These are phyloP conservation scores for Ochromonas danica DNA, from an alignment of 108 stramenopile genomes.

Conservation along the genomic window DNA sequence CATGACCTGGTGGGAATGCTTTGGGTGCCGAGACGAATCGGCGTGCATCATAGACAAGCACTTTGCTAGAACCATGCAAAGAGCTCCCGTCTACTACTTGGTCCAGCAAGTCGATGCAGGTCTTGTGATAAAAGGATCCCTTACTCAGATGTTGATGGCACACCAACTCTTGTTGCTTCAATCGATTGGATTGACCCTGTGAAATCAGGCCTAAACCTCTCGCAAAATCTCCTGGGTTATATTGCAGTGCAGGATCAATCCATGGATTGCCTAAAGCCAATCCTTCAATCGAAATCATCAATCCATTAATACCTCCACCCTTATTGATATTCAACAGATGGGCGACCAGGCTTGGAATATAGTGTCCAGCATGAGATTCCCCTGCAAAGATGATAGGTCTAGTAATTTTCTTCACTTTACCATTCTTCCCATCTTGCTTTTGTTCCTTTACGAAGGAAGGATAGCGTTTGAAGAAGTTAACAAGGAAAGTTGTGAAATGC, in stretches of 20 bases:
- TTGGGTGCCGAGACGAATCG: conserved; percentile 51
- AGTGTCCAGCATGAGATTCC: conserved; percentile 91
- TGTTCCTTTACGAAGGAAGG: no score
- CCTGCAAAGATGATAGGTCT: conserved; percentile 82
- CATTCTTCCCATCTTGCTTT: background rate
- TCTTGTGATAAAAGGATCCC: conserved; percentile 44
- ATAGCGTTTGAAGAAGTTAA: conserved; percentile 70
- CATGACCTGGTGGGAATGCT: conserved; percentile 79
- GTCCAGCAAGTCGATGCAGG: conserved; percentile 78
- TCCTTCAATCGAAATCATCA: conserved; percentile 61
- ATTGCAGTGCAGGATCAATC: conserved; percentile 82
- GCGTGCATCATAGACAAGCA: conserved; percentile 73
- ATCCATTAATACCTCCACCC: conserved; percentile 22
- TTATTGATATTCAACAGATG: conserved; percentile 73
- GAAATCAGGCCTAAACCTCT: conserved; percentile 78
- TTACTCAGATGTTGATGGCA: conserved; percentile 66
- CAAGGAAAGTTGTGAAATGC: conserved; percentile 82
- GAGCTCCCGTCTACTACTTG: conserved; percentile 59
- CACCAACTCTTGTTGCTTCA: conserved; percentile 64
- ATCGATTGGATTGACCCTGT: conserved; percentile 62
- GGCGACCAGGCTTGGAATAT: conserved; percentile 88
- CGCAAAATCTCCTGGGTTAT: conserved; percentile 77
- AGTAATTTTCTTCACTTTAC: conserved; percentile 31
- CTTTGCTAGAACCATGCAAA: conserved; percentile 35
- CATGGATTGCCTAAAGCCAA: conserved; percentile 75